These are phyloP conservation scores for Tubosaeta sp. DNA, from an alignment of 768 basidiomycete genomes.

Conservation along the genomic window DNA sequence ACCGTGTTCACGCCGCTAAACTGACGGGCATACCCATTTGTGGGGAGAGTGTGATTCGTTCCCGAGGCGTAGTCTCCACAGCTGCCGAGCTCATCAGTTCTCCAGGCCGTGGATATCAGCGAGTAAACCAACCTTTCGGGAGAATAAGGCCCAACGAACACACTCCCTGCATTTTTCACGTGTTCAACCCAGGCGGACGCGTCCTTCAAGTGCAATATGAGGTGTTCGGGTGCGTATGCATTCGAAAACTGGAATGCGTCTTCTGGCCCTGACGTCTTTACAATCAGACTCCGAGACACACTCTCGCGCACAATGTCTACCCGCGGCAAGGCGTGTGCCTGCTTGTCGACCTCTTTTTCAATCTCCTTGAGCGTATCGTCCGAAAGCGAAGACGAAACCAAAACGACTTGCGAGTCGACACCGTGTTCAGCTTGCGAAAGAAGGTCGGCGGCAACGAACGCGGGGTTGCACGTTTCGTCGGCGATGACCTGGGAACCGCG, in stretches of 20 bases:
- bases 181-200: constrained; percentile 58
- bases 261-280: constrained; percentile 58
- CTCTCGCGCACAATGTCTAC: constrained; percentile 90
- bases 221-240: constrained; percentile 97
- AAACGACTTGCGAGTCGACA: constrained; percentile 95
- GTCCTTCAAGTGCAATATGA: constrained; percentile 83
- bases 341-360: constrained; percentile 79
- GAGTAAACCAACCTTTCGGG: constrained; percentile 77
- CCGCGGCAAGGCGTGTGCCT: constrained; percentile 82
- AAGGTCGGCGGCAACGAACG: constrained; percentile 94
- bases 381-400: constrained; percentile 74
- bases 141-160: constrained; percentile 93
- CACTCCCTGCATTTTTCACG: constrained; percentile 91
- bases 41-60: constrained; percentile 97
- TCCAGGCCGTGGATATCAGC: not conserved
- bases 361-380: constrained; percentile 62
- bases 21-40: constrained; percentile 94
- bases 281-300: constrained; percentile 86
- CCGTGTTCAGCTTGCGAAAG: constrained; percentile 99
- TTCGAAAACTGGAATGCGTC: constrained; percentile 90
- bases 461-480: constrained; percentile 78
- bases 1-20: constrained; percentile 97
- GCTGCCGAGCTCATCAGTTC: constrained; percentile 38
- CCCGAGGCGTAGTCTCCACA: constrained; percentile 99
- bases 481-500: constrained; percentile 74